Evolutionary conservation across 225 moss, liverwort and hornwort species (phyloP).

Genomic region (Takakia lepidozioides): DNA sequence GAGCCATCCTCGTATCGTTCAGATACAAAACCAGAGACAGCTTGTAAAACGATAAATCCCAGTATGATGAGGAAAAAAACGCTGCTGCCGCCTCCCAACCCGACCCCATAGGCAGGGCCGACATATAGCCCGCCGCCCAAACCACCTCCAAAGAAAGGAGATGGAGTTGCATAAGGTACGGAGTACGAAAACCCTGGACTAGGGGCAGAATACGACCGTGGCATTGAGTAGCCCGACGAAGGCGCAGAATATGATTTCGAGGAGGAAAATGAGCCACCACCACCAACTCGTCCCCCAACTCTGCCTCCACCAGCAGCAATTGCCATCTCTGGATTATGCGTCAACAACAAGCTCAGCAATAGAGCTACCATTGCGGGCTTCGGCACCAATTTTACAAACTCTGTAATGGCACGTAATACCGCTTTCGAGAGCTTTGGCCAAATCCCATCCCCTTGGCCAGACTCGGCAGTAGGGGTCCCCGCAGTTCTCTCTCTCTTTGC

Average conservation of each 20-base stretch:
- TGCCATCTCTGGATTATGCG: conserved; percentile 30
- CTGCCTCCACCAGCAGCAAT: conserved; percentile 43
- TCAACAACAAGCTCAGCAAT: conserved; percentile 23
- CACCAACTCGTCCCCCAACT: conserved; percentile 40
- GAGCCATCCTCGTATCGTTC: conserved; percentile 56
- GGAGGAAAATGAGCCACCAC: conserved; percentile 35
- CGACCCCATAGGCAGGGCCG: conserved; percentile 80
- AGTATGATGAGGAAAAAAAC: conserved; percentile 63
- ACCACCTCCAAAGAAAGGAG: conserved; percentile 42
- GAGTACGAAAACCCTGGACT: conserved; percentile 41
- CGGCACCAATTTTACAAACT: conserved; percentile 12
- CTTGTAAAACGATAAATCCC: conserved; percentile 73
- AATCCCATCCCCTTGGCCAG: no score
- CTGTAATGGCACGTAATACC: conserved; percentile 1
- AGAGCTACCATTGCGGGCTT: conserved; percentile 26
- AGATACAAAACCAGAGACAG: conserved; percentile 58
- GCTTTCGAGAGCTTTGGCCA: no score
- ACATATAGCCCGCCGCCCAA: conserved; percentile 26
- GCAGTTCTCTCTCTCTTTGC: no score
- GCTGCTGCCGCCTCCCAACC: conserved; percentile 61
- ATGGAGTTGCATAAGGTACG: conserved; percentile 51
- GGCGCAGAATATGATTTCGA: conserved; percentile 1
- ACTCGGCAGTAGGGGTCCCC: no score
- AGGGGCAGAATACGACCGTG: conserved; percentile 30
- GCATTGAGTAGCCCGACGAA: conserved; percentile 17